Base-by-base conservation (phyloP, 805 yeast genomes). In the Metschnikowia continentalis region DNA sequence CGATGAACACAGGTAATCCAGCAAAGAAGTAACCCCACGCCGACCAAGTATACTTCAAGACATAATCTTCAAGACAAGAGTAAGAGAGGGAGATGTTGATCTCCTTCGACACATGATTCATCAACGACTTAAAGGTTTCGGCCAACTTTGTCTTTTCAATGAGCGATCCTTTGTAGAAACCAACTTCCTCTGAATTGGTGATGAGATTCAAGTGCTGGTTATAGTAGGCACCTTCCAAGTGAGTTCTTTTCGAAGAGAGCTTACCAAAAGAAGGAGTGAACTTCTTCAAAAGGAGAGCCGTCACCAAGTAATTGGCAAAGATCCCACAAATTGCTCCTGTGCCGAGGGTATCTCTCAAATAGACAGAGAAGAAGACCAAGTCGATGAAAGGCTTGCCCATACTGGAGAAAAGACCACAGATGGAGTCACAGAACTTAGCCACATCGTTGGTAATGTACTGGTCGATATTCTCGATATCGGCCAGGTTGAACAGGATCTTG, bases 371-470 rank as follows among this genome's bases (percentile, higher is more conserved):
- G 62, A 91, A 84, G 14, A 88, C 78, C 61, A 91, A 72, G 67
- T 91, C 98, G 53, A 90, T 86, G 45, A 87, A 78, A 26, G 98
- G 98, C 67, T 91, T 91, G 41, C 97, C 97, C 70, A 91, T 81
- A 61, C 84, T 86, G 11, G 96, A 87, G 65, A 90, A 90, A 44
- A 91, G 78, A 0, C 91, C 82, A 42, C 96, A 86, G 26, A 90
- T 80, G 0, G 95, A 82, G 60, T 83, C 88, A 62, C 90, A 81
- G 68, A 91, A 91, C 62, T 83, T 81, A 23, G 86, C 78, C 35
- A 91, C 79, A 68, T 91, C 98, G 51, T 87, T 86, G 1, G 97
- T 86, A 52, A 91, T 85, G 59, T 86, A 90, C 67, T 86, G 91
- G 62, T 90, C 97, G 51, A 89, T 86, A 57, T 89, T 89, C 55